Conservation (phyloP, 2,329 filamentous ascomycete species). For the Rhinocladiella similis region DNA sequence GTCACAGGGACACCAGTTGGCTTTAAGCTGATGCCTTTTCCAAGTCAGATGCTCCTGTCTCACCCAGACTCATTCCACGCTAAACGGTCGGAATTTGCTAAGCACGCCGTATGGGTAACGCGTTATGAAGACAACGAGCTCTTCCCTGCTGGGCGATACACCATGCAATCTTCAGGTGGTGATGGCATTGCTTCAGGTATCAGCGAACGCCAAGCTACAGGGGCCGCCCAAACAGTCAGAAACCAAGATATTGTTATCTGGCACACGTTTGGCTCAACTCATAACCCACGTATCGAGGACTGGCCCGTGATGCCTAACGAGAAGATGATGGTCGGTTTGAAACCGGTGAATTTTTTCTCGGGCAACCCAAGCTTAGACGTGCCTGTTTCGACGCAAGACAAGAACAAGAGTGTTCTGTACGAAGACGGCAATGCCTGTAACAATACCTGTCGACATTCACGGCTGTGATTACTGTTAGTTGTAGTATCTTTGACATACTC, state of each 20-base stretch:
- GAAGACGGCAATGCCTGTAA: neutral
- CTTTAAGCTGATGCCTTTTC: constrained; percentile 52
- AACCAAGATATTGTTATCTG: constrained; percentile 48
- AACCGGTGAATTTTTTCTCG: constrained; percentile 52
- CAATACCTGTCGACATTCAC: no score
- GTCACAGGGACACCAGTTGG: constrained; percentile 48
- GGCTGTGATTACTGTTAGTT: no score
- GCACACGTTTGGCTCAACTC: constrained; percentile 47
- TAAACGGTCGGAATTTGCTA: constrained; percentile 51
- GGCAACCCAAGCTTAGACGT: constrained; percentile 50
- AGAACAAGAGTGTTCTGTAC: constrained; percentile 31
- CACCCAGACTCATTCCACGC: constrained; percentile 45
- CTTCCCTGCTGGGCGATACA: constrained; percentile 54
- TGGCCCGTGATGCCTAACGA: constrained; percentile 68
- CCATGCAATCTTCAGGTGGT: constrained; percentile 46
- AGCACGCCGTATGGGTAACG: constrained; percentile 58
- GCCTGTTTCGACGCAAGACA: constrained; percentile 38
- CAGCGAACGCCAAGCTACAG: constrained; percentile 39
- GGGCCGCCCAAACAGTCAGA: constrained; percentile 28
- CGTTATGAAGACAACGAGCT: constrained; percentile 54
- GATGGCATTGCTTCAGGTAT: constrained; percentile 41
- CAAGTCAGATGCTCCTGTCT: constrained; percentile 53
- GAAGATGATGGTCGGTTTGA: constrained; percentile 45
- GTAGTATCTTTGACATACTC: no score
- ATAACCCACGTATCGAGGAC: constrained; percentile 48